Base-by-base conservation (phyloP, 495 filamentous ascomycete species). In the Amniculicola lignicola region DNA sequence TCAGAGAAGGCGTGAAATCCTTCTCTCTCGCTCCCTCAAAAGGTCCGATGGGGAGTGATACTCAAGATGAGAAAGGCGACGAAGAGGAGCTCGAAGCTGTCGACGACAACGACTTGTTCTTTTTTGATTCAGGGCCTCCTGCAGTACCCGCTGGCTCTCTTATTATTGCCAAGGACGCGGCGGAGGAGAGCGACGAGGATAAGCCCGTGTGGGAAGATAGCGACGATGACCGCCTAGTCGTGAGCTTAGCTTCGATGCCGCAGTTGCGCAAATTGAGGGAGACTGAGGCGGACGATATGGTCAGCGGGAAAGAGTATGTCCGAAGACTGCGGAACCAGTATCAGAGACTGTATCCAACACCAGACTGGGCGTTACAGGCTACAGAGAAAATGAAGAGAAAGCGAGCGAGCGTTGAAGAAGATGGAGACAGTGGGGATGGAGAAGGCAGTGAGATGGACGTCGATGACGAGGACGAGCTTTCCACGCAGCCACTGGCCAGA, bases 121-220 rank as follows among this genome's bases (percentile, higher is more conserved):
- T 87, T 68, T 70, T 86, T 21, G 86, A 88, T 65, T 77, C 81
- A n/a, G 82, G 77, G 40, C 67, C 74, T 44, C 64, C 62, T 65
- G 77, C 53, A 61, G 55, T 61, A 35, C 61, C 72, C 12, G 72
- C 77, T 29, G 76, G 82, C 57, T 66, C 77, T 10, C 62, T 67
- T 38, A 59, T 69, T 39, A 63, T 67, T 5, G 62, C 66, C 40
- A 68, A 61, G 4, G 70, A 61, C 7, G 61, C 64, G 2, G 72
- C 70, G 16, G 58, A 65, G 31, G 57, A 67, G n/a, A 61, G 66
- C 5, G 70, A 73, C 25, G 70, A 70, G 4, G 55, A 65, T n/a
- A 63, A 53, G 50, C 72, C 87, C 10, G 85, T 88, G 12, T 98
- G 93, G 93, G 82, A 89, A 59, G 93, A 98, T 72, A 96, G 90